A percentile compares a stretch with the other conserved stretches of the same genome.
These are phyloP conservation scores for Wickerhamiella australiensis DNA, from an alignment of 805 yeast genomes.

Conservation along the genomic window DNA sequence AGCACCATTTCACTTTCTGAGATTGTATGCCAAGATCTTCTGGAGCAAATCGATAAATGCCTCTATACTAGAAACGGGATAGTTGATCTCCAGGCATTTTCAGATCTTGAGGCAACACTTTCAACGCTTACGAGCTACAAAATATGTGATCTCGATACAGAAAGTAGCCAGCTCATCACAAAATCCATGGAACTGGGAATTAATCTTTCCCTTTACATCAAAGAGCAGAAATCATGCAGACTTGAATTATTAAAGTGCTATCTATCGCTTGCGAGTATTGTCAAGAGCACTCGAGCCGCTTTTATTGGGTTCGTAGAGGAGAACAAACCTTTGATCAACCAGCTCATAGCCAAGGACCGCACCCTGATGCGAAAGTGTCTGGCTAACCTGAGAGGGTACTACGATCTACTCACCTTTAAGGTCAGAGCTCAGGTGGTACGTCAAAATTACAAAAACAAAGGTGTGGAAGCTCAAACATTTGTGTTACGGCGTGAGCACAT, in stretches of 20 bases:
- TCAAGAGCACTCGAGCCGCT: not conserved
- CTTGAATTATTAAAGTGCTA: not conserved
- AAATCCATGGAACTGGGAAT: not conserved
- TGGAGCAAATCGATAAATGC: not conserved
- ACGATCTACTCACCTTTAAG: not conserved
- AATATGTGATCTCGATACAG: not conserved
- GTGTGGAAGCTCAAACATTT: not conserved
- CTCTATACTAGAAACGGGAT: not conserved
- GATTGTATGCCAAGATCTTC: not conserved
- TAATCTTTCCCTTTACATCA: not conserved
- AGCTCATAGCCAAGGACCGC: not conserved
- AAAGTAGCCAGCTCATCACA: not conserved
- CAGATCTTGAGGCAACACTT: not conserved
- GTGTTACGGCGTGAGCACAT: not conserved
- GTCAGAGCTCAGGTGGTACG: not conserved
- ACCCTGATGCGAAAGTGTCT: not conserved
- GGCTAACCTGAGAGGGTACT: not conserved
- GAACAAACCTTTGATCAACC: not conserved
- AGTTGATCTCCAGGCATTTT: not conserved
- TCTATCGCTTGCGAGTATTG: not conserved
- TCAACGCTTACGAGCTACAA: not conserved
- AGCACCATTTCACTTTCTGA: not conserved
- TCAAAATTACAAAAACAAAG: not conserved
- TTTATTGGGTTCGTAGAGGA: not conserved
- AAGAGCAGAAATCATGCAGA: not conserved